Evolutionary conservation across 148 eudicot species (phyloP).

Genomic region (Fallopia convolvulus): DNA sequence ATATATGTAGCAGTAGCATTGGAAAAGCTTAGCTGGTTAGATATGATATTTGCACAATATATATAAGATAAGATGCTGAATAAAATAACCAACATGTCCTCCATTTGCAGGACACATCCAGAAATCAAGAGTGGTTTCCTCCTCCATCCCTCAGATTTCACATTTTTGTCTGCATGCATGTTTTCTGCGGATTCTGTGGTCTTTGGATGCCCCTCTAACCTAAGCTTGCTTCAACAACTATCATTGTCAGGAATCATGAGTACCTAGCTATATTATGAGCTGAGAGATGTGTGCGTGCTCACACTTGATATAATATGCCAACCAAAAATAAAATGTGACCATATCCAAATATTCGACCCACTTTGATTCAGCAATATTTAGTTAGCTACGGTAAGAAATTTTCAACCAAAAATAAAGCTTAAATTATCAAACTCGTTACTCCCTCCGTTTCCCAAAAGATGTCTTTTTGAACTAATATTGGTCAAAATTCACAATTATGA

Average conservation of each 20-base stretch:
- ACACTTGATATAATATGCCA: neutral
- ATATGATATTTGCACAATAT: neutral
- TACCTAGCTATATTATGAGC: too few relatives aligned
- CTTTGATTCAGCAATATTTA: neutral
- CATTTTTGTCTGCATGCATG: slow-evolving; percentile 17
- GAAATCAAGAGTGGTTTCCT: neutral
- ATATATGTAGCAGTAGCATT: neutral
- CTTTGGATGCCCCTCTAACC: neutral
- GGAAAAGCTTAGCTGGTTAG: neutral
- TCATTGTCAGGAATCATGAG: neutral
- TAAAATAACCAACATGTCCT: slow-evolving; percentile 2
- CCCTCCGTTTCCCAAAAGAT: too few relatives aligned
- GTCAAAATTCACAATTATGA: too few relatives aligned
- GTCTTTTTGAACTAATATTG: too few relatives aligned
- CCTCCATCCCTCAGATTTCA: neutral
- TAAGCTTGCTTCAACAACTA: neutral
- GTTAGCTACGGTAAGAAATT: neutral
- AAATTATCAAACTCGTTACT: too few relatives aligned
- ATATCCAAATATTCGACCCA: neutral
- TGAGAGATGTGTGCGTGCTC: neutral
- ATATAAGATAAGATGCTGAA: neutral
- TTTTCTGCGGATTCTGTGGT: slow-evolving; percentile 20
- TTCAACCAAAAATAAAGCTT: neutral
- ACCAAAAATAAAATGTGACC: neutral
- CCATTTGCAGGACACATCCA: slow-evolving; percentile 3